A percentile compares a stretch with the other conserved stretches of the same genome.
Conservation (phyloP, 768 basidiomycete species). For the Naganishia onofrii region DNA sequence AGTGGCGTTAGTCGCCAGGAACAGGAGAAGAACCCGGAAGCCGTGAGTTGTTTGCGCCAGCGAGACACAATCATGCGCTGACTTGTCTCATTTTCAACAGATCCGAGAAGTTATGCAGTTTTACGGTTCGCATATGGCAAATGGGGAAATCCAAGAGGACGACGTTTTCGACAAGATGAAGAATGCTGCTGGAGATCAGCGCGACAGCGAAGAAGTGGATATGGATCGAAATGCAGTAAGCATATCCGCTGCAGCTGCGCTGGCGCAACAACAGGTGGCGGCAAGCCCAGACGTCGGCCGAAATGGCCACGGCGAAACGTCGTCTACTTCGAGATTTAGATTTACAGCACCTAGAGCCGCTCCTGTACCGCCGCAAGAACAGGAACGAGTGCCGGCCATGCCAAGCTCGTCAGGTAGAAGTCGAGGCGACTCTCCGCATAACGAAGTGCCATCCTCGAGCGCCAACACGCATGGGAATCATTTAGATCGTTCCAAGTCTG, state of each 20-base stretch:
- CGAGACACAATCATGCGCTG: neutral
- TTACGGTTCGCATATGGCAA: slow-evolving; percentile 60
- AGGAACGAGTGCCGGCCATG: slow-evolving; percentile 1
- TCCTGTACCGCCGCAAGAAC: neutral
- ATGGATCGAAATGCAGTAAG: slow-evolving; percentile 64
- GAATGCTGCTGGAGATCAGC: slow-evolving; percentile 58
- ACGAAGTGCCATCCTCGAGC: slow-evolving; percentile 30
- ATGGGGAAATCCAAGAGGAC: slow-evolving; percentile 35
- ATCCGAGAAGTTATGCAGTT: slow-evolving; percentile 96
- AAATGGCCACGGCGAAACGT: neutral
- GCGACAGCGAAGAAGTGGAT: slow-evolving; percentile 56
- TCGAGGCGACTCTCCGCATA: slow-evolving; percentile 38
- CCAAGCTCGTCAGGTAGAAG: slow-evolving; percentile 57
- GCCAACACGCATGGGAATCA: slow-evolving; percentile 26
- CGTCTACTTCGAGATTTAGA: slow-evolving; percentile 14
- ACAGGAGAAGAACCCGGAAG: slow-evolving; percentile 96
- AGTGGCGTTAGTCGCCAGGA: slow-evolving; percentile 89
- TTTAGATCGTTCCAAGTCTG: slow-evolving; percentile 61
- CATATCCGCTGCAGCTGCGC: slow-evolving; percentile 22
- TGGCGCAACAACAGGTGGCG: slow-evolving; percentile 4
- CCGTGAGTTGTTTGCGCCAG: slow-evolving; percentile 58
- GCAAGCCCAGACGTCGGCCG: neutral
- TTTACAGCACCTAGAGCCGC: slow-evolving; percentile 14
- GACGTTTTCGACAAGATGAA: slow-evolving; percentile 47
- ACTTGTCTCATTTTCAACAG: slow-evolving; percentile 26